These are phyloP conservation scores for Stentor coeruleus DNA, from an alignment of 73 alveolate species.

Conservation along the genomic window DNA sequence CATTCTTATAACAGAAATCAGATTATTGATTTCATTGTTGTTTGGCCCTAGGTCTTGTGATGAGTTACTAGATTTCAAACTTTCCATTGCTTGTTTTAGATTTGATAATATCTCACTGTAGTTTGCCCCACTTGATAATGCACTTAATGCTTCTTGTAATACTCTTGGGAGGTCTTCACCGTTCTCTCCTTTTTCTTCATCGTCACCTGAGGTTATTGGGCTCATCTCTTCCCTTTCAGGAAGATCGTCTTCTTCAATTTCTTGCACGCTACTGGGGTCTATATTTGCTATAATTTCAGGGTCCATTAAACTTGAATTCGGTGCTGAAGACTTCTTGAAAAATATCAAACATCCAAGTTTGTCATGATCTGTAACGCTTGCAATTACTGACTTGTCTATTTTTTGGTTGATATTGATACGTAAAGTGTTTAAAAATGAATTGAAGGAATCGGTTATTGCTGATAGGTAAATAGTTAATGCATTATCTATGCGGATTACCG, in stretches of 20 bases:
- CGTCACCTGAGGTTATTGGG: conserved; percentile 21
- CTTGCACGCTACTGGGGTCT: conserved; percentile 4
- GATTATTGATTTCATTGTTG: background rate
- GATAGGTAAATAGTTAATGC: conserved; percentile 20
- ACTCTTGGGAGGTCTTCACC: background rate
- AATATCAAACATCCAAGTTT: conserved; percentile 12
- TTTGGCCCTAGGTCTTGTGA: conserved; percentile 1
- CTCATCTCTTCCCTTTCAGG: conserved; percentile 24
- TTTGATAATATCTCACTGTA: background rate
- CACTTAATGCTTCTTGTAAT: conserved; percentile 12
- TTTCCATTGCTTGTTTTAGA: background rate
- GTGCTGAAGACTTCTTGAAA: background rate
- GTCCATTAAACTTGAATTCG: conserved; percentile 13
- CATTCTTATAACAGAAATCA: background rate
- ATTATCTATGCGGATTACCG: conserved; percentile 15
- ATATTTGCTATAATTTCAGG: conserved; percentile 13
- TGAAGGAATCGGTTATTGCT: conserved; percentile 12
- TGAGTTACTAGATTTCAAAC: background rate
- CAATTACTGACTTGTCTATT: background rate
- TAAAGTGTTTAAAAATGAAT: background rate
- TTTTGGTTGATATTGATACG: conserved; percentile 27
- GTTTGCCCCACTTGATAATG: conserved; percentile 16
- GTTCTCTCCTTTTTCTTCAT: background rate
- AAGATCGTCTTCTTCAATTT: background rate
- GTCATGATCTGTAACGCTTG: background rate